Evolutionary conservation across 257 asterid genomes (phyloP).

Genomic region (Przewalskia tangutica): DNA sequence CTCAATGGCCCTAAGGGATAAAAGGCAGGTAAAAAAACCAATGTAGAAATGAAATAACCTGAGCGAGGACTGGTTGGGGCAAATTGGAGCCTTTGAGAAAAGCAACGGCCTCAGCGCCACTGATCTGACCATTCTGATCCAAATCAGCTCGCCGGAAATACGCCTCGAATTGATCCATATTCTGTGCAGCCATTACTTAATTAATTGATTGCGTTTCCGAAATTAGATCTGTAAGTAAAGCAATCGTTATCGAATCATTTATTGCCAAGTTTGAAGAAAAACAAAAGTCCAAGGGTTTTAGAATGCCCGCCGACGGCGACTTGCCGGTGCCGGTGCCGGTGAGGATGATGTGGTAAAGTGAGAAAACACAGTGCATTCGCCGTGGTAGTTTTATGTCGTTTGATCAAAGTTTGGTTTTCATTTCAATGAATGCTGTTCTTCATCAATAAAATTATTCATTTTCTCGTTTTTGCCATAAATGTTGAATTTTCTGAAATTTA

Average conservation of each 20-base stretch:
- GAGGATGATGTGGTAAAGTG: neutral
- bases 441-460: neutral
- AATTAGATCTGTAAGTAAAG: slow-evolving; percentile 3
- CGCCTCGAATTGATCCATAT: slow-evolving; percentile 66
- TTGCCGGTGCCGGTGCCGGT: neutral
- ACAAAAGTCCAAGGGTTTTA: slow-evolving; percentile 11
- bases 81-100: slow-evolving; percentile 72
- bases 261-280: neutral
- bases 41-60: slow-evolving; percentile 33
- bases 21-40: neutral
- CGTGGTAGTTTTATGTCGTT: neutral
- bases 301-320: slow-evolving; percentile 2
- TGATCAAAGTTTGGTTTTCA: neutral
- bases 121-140: slow-evolving; percentile 94
- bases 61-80: slow-evolving; percentile 79
- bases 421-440: neutral
- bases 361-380: neutral
- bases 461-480: neutral
- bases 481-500: neutral
- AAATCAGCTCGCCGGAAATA: slow-evolving; percentile 80
- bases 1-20: neutral
- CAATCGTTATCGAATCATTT: slow-evolving; percentile 8
- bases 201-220: neutral
- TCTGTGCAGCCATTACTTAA: slow-evolving; percentile 19
- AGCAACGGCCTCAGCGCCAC: slow-evolving; percentile 76